phyloP scores from a whole-genome alignment of 202 grass and related monocot genomes.

The Schoenoplectus triqueter region DNA sequence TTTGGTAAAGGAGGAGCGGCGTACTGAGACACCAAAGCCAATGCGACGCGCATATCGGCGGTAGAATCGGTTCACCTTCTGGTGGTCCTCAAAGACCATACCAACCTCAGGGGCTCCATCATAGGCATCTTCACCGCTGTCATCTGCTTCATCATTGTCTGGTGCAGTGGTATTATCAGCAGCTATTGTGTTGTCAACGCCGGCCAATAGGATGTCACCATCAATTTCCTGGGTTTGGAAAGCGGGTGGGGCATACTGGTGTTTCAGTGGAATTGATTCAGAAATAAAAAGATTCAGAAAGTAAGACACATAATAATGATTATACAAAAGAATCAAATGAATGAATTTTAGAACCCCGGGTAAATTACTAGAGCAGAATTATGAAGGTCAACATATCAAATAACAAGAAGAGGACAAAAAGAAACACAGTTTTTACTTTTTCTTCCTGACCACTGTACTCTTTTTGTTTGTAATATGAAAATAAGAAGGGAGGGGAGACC shows the following conservation, averaged over 20 bases:
- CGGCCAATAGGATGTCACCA: constrained; percentile 23
- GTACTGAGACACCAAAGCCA: constrained; percentile 90
- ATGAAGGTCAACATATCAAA: constrained; percentile 3
- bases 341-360: not conserved
- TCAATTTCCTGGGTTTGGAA: constrained; percentile 37
- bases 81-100: constrained; percentile 85
- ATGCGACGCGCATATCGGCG: constrained; percentile 76
- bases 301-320: constrained; percentile 9
- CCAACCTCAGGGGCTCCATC: constrained; percentile 82
- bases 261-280: constrained; percentile 1
- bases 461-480: not conserved
- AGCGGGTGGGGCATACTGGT: not conserved
- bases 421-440: not conserved
- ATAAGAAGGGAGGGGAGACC: not conserved
- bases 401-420: not conserved
- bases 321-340: not conserved
- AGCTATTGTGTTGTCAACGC: constrained; percentile 2
- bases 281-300: not conserved
- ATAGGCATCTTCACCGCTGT: constrained; percentile 36
- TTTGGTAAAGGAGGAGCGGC: constrained; percentile 86
- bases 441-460: not conserved
- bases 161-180: constrained; percentile 28
- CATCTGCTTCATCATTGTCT: constrained; percentile 34
- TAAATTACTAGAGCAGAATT: constrained; percentile 23
- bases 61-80: constrained; percentile 77